Evolutionary conservation across 306 rosid species (phyloP).

Genomic region (Carpinus fangiana): DNA sequence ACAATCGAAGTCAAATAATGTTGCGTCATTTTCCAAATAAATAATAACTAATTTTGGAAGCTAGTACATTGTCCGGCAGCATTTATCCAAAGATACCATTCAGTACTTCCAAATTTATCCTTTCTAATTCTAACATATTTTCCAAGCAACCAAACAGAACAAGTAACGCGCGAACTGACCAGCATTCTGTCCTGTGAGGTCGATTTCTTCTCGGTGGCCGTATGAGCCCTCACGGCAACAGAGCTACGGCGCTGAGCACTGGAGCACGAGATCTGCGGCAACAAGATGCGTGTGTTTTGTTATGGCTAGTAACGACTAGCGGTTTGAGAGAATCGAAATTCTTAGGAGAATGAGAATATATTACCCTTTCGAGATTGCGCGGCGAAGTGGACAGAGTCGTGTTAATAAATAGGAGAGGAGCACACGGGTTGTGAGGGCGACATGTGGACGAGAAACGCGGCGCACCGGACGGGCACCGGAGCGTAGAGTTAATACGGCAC

Average conservation of each 20-base stretch:
- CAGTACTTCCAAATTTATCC: neutral
- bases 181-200: constrained; percentile 74
- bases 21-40: neutral
- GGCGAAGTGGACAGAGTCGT: constrained; percentile 13
- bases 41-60: neutral
- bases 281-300: constrained; percentile 1
- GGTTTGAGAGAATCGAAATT: constrained; percentile 2
- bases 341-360: neutral
- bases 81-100: neutral
- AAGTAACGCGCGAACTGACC: constrained; percentile 44
- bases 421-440: constrained; percentile 29
- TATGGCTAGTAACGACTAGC: neutral
- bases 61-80: neutral
- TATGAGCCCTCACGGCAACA: constrained; percentile 42
- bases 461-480: constrained; percentile 39
- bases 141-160: constrained; percentile 1
- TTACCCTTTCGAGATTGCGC: neutral
- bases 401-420: constrained; percentile 7
- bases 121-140: neutral
- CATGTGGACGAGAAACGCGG: constrained; percentile 30
- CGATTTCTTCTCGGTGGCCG: constrained; percentile 68
- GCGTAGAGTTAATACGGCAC: neutral
- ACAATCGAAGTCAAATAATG: neutral
- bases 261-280: constrained; percentile 47
- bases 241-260: constrained; percentile 37